Conservation (phyloP, 176 grass and related monocot species). For the Cocos nucifera region DNA sequence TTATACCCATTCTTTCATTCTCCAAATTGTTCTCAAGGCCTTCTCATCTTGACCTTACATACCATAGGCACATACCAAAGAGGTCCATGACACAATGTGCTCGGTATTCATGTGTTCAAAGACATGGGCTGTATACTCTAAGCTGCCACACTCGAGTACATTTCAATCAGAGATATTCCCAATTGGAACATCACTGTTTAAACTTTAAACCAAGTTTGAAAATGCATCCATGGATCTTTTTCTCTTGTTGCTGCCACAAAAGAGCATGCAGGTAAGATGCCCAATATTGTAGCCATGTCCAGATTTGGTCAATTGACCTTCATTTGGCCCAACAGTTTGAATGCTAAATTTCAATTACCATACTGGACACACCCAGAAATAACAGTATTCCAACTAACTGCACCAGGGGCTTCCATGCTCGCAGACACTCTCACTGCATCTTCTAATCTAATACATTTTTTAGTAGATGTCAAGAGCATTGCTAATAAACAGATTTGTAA, state of each 20-base stretch:
- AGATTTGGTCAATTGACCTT: background rate
- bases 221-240: constrained; percentile 3
- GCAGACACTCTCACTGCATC: constrained; percentile 2
- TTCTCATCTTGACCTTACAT: constrained; percentile 2
- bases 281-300: background rate
- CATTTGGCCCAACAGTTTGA: background rate
- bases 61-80: background rate
- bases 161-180: constrained; percentile 1
- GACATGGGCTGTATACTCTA: background rate
- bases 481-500: background rate
- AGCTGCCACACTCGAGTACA: background rate
- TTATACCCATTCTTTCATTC: background rate
- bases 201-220: constrained; percentile 2
- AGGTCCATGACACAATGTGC: background rate
- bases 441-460: background rate
- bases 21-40: background rate
- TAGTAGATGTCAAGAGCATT: constrained; percentile 13
- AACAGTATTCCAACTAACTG: constrained; percentile 2
- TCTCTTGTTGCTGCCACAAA: background rate
- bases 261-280: constrained; percentile 2
- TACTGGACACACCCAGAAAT: constrained; percentile 4
- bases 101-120: background rate
- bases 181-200: background rate
- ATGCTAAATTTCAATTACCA: background rate
- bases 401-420: background rate